phyloP scores from a whole-genome alignment of 2,329 filamentous ascomycete species.

The Rhynchosporium graminicola region DNA sequence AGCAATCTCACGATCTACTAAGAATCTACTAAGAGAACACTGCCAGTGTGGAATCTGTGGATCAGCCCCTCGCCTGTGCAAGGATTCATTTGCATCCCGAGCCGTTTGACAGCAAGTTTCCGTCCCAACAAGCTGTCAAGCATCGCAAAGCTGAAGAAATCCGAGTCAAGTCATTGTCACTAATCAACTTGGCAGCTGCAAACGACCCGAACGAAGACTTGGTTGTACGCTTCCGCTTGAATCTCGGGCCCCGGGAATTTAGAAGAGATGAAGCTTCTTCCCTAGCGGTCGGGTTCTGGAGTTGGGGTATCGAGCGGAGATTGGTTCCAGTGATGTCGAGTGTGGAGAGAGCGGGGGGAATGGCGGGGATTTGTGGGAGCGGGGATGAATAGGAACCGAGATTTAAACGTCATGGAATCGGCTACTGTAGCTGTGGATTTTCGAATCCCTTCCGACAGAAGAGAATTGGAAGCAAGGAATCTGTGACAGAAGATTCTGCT shows the following conservation, averaged over 20 bases:
- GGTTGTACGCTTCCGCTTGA: background rate
- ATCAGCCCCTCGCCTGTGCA: background rate
- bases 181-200: slow-evolving; percentile 8
- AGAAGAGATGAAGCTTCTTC: background rate
- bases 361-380: no score
- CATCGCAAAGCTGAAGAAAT: background rate
- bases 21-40: background rate
- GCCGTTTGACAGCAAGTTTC: slow-evolving; percentile 4
- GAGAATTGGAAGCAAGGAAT: background rate
- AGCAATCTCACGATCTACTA: slow-evolving; percentile 3
- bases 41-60: background rate
- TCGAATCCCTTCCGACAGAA: background rate
- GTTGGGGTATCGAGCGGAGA: background rate
- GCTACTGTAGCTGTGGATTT: background rate
- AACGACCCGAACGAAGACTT: slow-evolving; percentile 13
- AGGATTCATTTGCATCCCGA: background rate
- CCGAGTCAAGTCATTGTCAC: background rate
- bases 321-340: no score
- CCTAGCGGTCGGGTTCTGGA: no score
- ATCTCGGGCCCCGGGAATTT: background rate
- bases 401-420: background rate
- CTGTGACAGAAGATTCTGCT: background rate
- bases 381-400: background rate
- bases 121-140: background rate
- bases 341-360: no score